These are phyloP conservation scores for Pleurotus ostreatus DNA, from an alignment of 768 basidiomycete genomes.

Conservation along the genomic window DNA sequence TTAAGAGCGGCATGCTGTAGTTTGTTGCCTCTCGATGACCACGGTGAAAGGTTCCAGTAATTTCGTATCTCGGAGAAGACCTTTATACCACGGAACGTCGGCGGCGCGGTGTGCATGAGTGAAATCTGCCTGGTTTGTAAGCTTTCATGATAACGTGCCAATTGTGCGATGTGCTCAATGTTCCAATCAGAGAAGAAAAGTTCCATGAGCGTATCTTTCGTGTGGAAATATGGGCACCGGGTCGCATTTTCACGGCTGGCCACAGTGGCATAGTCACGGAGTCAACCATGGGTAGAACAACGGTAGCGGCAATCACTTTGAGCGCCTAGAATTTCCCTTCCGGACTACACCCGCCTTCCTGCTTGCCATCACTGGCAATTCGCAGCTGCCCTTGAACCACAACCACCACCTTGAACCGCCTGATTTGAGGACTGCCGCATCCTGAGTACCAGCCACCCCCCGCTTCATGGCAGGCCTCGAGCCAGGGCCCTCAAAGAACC, in stretches of 20 bases:
- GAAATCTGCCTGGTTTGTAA: neutral
- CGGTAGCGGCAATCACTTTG: neutral
- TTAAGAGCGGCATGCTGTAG: constrained; percentile 24
- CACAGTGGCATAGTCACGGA: neutral
- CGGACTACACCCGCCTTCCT: neutral
- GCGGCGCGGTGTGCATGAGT: neutral
- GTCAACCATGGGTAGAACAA: neutral
- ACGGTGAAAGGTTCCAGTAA: neutral
- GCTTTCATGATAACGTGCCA: neutral
- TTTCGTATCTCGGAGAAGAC: neutral
- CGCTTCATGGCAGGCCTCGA: constrained; percentile 5
- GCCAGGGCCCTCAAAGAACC: neutral
- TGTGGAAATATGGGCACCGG: no score
- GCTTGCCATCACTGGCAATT: neutral
- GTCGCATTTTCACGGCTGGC: neutral
- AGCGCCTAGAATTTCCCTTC: constrained; percentile 3
- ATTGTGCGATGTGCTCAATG: neutral
- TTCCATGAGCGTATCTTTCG: no score
- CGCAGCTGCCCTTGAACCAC: neutral
- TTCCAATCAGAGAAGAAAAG: no score
- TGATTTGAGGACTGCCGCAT: no score
- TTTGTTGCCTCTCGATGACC: neutral
- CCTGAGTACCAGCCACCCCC: neutral
- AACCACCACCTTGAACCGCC: neutral
- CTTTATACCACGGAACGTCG: neutral